Percentiles rank a stretch among this genome's conserved stretches.
Conservation (phyloP, 1,284 basidiomycete species). For the Cerrena zonata region DNA sequence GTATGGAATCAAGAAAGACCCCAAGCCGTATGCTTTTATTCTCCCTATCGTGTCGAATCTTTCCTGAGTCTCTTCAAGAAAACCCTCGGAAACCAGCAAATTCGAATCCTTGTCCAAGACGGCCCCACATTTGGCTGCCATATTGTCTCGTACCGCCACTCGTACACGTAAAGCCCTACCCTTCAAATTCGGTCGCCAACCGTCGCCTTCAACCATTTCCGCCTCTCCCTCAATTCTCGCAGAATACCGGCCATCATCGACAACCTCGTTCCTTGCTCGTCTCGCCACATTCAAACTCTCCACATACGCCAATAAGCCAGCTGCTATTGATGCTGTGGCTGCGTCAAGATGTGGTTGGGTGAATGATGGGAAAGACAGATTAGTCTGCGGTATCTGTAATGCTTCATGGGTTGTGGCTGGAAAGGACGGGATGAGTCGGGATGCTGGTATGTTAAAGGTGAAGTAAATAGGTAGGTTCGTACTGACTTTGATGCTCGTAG, state of each 20-base stretch:
- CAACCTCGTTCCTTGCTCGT: constrained; percentile 61
- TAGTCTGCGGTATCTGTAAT: constrained; percentile 64
- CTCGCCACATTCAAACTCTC: constrained; percentile 70
- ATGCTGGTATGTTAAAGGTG: constrained; percentile 55
- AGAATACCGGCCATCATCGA: constrained; percentile 74
- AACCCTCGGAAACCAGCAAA: constrained; percentile 7
- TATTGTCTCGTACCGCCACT: constrained; percentile 55
- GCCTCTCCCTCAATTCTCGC: constrained; percentile 28
- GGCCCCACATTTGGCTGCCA: constrained; percentile 63
- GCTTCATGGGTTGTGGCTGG: constrained; percentile 67
- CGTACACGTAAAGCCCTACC: constrained; percentile 49
- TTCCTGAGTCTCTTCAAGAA: background rate
- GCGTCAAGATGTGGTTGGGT: constrained; percentile 75
- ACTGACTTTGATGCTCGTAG: constrained; percentile 32
- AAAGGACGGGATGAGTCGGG: constrained; percentile 59
- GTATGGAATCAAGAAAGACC: constrained; percentile 60
- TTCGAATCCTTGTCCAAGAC: constrained; percentile 41
- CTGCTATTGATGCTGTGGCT: constrained; percentile 66
- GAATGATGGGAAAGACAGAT: constrained; percentile 69
- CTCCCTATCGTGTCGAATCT: constrained; percentile 1
- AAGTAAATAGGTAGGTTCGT: constrained; percentile 22
- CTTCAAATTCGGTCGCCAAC: constrained; percentile 26
- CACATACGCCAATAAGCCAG: constrained; percentile 72
- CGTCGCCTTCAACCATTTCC: constrained; percentile 22
- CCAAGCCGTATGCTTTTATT: constrained; percentile 35